These are phyloP conservation scores for Auriculariales sp. DNA, from an alignment of 768 basidiomycete genomes.

Conservation along the genomic window DNA sequence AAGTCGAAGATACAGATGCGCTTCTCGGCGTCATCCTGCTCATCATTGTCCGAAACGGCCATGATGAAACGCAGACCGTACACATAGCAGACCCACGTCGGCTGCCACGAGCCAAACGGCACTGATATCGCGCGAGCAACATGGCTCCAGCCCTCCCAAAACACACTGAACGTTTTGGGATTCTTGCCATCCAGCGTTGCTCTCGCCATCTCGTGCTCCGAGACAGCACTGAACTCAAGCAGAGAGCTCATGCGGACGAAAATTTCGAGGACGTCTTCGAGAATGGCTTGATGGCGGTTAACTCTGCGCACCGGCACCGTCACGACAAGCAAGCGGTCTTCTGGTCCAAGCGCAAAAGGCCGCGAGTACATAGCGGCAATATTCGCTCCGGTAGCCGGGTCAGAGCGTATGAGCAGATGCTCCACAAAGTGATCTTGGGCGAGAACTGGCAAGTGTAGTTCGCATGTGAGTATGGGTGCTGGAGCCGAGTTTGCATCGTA, in stretches of 20 bases:
- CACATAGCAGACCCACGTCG: not conserved
- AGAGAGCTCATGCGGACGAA: not conserved
- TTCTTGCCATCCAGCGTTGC: too few relatives aligned
- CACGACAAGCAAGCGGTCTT: not conserved
- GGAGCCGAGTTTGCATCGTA: not conserved
- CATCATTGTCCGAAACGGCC: not conserved
- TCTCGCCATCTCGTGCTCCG: not conserved
- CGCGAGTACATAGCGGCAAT: not conserved
- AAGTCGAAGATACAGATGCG: not conserved
- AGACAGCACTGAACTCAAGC: not conserved
- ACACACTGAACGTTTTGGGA: too few relatives aligned
- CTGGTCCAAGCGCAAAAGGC: not conserved
- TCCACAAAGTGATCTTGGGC: not conserved
- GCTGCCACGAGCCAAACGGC: not conserved
- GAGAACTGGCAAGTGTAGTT: not conserved
- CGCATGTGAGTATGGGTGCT: not conserved
- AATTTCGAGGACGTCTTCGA: not conserved
- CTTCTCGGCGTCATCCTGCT: not conserved
- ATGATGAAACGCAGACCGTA: not conserved
- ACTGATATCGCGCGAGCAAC: not conserved
- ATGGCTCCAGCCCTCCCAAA: too few relatives aligned
- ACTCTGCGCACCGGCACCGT: not conserved
- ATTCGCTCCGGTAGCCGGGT: not conserved
- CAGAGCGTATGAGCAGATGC: not conserved
- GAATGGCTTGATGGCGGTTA: not conserved